These are phyloP conservation scores for Venturia asperata DNA, from an alignment of 2,329 filamentous ascomycete genomes.

Conservation along the genomic window DNA sequence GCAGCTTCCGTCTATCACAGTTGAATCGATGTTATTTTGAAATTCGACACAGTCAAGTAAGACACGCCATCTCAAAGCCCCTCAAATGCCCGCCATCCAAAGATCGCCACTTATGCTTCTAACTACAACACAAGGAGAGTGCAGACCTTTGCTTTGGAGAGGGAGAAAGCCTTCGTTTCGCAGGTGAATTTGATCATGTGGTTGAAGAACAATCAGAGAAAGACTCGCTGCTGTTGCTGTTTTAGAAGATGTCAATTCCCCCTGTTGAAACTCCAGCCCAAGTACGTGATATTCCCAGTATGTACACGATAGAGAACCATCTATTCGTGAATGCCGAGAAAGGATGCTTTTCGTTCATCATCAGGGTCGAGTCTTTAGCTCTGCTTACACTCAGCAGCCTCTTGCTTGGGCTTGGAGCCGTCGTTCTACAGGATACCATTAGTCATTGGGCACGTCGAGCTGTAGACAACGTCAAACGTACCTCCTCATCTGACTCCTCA, in stretches of 20 bases:
- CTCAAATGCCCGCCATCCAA: neutral
- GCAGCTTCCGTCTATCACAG: neutral
- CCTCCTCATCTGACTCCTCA: conserved; percentile 34
- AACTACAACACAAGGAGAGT: conserved; percentile 5
- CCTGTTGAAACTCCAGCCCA: neutral
- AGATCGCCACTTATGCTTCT: neutral
- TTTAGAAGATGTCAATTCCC: neutral
- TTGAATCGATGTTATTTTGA: neutral
- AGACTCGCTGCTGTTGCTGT: conserved; percentile 9
- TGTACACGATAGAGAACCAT: neutral
- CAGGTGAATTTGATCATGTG: neutral
- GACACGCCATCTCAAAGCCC: neutral
- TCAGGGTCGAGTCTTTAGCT: conserved; percentile 27
- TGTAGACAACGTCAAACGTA: conserved; percentile 22
- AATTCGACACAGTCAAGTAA: neutral
- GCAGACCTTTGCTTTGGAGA: neutral
- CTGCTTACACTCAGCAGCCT: conserved; percentile 40
- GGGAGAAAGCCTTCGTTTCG: neutral
- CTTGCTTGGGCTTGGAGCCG: conserved; percentile 39
- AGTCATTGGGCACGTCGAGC: conserved; percentile 2
- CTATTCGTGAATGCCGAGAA: conserved; percentile 2
- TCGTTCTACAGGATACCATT: conserved; percentile 28
- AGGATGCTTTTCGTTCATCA: conserved; percentile 9
- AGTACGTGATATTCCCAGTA: conserved; percentile 6
- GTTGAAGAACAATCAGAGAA: neutral